Evolutionary conservation across 345 rosid genomes (phyloP), one percentile per base, ranked within the genome.

Genomic region (Gossypium rotundifolium): DNA sequence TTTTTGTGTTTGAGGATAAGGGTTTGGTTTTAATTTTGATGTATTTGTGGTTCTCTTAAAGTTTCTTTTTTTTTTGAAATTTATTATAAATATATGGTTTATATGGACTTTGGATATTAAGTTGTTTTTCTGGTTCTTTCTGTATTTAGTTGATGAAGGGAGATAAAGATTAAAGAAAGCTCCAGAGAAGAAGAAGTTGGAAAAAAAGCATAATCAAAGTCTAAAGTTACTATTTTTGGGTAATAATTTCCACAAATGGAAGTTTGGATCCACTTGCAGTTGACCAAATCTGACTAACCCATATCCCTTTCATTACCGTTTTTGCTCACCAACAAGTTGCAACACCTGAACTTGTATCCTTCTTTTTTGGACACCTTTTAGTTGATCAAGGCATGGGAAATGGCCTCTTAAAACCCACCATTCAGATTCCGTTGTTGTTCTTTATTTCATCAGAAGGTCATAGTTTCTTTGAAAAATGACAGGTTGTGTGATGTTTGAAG

Each of bases 381-480:
- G 70, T 33, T 75, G 70, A 54, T 75, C 11, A 65, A 84, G 86
- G 83, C 81, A 84, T 90, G 90, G 89, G 78, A 82, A 79, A 77
- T 83, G 81, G 82, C 68, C 79, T 71, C 70, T 74, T 79, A 33
- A 62, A 76, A 62, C 64, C 73, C 57, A 71, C 74, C 70, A 55
- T 75, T 81, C 69, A 69, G 77, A 70, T 81, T 79, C 76, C 78
- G 63, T 68, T 70, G 72, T 77, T 79, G 46, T 81, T 82, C 57
- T 81, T 81, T 77, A 75, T 75, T 27, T 69, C 76, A 58, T 77
- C 72, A 77, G 86, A 73, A 75, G 87, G 84, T 76, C 79, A 76
- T 74, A 64, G 70, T 72, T 81, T 89, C 73, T 80, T 75, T 85
- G 80, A 77, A 87, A 67, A 77, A 85, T 90, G 92, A 80, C 81